Conservation (phyloP, 2,329 filamentous ascomycete species). For the Claviceps fusiformis region DNA sequence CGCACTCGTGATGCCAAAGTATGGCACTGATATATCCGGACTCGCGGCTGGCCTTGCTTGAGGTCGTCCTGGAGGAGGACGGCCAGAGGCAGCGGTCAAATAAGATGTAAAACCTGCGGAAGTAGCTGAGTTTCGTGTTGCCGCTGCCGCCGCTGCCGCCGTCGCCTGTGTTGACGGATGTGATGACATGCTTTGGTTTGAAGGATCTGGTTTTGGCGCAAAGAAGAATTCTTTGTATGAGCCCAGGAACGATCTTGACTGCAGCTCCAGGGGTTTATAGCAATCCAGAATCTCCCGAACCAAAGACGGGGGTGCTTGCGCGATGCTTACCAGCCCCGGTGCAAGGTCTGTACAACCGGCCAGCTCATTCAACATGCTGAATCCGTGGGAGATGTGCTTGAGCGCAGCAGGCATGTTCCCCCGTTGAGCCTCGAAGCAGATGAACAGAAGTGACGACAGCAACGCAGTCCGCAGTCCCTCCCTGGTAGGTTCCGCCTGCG, state of each 20-base stretch:
- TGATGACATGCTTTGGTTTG: not conserved
- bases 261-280: conserved; percentile 24
- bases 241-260: conserved; percentile 25
- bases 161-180: not conserved
- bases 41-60: not conserved
- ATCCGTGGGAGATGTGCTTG: conserved; percentile 27
- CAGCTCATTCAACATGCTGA: conserved; percentile 26
- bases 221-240: conserved; percentile 24
- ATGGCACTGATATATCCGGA: not conserved
- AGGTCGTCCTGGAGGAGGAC: not conserved
- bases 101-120: not conserved
- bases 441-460: conserved; percentile 25
- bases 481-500: conserved; percentile 21
- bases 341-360: conserved; percentile 22
- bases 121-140: not conserved
- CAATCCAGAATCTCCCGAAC: conserved; percentile 26
- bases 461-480: conserved; percentile 25
- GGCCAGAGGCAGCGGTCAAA: not conserved
- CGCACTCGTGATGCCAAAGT: conserved; percentile 10
- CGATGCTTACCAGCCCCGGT: conserved; percentile 23
- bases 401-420: conserved; percentile 26
- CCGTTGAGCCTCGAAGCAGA: conserved; percentile 27
- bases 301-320: conserved; percentile 21
- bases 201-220: conserved; percentile 8
- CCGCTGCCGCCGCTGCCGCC: not conserved